Evolutionary conservation across 768 basidiomycete species (phyloP), one percentile per base, ranked within the genome.

Genomic region (Tubosaeta brunneosetosa): DNA sequence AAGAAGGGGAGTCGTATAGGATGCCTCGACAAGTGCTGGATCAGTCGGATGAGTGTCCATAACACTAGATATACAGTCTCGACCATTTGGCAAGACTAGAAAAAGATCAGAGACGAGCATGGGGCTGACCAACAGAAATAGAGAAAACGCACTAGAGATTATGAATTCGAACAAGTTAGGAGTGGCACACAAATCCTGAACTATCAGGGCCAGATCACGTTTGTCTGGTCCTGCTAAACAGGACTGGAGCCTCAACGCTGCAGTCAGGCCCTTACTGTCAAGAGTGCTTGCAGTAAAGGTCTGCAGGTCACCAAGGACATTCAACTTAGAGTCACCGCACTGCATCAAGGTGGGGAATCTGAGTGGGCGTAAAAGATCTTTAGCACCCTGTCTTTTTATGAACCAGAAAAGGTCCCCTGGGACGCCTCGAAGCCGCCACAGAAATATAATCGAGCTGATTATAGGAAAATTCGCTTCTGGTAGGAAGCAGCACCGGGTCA

Each of bases 41-140:
- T 58, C 60, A 1, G 44, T 49, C 3, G 74, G 75, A 49, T 72
- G 75, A 19, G 55, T 46, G 17, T 64, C 57, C 16, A 75, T 13
- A 27, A 77, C 67, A 62, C 61, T 69, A 29, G 26, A 17, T 34
- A 60, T 51, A 22, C 72, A 13, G 22, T 25, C 12, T 27, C 33
- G 41, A n/a, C 38, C 47, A 14, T 29, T 48, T 27, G 59, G 51
- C 46, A 52, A 52, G 33, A 52, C 68, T 67, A 4, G 5, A 25
- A 1, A 44, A 8, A 22, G 0, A 38, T 58, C 42, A 55, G 52
- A 34, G 13, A 13, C 46, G 2, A 29, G 34, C 13, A 44, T 22
- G 19, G 11, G 17, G 4, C n/a, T 9, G 32, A 0, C 6, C 17
- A 7, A 19, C 0, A 14, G 14, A 43, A 14, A 48, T 19, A 22